These are phyloP conservation scores for Lepidium didymum DNA, from an alignment of 345 rosid species.

Conservation along the genomic window DNA sequence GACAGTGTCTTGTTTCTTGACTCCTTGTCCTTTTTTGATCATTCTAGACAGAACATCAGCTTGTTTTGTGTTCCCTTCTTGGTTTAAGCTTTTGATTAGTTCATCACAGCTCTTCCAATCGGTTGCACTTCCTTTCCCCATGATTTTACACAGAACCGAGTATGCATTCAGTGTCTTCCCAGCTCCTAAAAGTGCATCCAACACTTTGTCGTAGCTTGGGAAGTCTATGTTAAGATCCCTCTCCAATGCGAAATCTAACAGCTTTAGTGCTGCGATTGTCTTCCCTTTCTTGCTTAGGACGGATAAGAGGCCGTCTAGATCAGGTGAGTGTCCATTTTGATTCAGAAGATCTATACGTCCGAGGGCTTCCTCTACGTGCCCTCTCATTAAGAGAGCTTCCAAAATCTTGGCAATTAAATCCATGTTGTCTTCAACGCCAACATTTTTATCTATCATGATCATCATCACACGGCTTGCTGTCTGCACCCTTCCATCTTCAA, in stretches of 20 bases:
- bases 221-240: constrained; percentile 52
- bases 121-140: constrained; percentile 61
- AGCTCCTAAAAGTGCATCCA: constrained; percentile 70
- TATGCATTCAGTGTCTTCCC: constrained; percentile 92
- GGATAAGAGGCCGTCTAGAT: constrained; percentile 56
- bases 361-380: constrained; percentile 86
- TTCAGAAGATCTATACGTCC: constrained; percentile 74
- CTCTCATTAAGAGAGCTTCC: constrained; percentile 83
- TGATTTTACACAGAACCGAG: constrained; percentile 69
- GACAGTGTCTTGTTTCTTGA: constrained; percentile 24
- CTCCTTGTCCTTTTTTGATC: constrained; percentile 39
- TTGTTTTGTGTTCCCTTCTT: constrained; percentile 81
- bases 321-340: constrained; percentile 41
- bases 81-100: constrained; percentile 67
- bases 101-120: constrained; percentile 70
- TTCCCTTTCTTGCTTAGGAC: constrained; percentile 69
- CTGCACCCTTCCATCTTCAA: constrained; percentile 84
- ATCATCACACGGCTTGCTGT: constrained; percentile 90
- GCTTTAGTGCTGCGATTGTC: constrained; percentile 76
- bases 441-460: constrained; percentile 77
- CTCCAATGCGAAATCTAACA: constrained; percentile 66
- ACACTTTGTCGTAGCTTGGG: constrained; percentile 68
- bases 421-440: constrained; percentile 67
- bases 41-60: constrained; percentile 84
- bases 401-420: constrained; percentile 70